These are phyloP conservation scores for Alternaria hordeiaustralica DNA, from an alignment of 2,329 filamentous ascomycete genomes.

Conservation along the genomic window DNA sequence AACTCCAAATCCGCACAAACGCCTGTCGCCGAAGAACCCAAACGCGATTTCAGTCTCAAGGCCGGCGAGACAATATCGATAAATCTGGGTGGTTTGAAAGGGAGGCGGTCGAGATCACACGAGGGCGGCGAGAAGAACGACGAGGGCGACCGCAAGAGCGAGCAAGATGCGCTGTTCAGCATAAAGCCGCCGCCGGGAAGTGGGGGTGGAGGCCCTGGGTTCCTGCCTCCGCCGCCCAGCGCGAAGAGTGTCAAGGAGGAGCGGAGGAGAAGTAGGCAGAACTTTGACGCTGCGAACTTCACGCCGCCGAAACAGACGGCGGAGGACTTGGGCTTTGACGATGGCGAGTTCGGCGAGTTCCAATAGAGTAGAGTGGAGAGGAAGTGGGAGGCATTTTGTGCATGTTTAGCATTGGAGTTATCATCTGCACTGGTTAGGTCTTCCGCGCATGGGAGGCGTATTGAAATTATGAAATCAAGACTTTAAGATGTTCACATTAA, in stretches of 20 bases:
- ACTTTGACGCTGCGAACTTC: slow-evolving; percentile 30
- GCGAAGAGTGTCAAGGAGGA: slow-evolving; percentile 67
- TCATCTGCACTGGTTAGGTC: slow-evolving; percentile 13
- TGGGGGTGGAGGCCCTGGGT: slow-evolving; percentile 40
- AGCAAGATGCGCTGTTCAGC: slow-evolving; percentile 67
- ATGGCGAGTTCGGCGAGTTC: slow-evolving; percentile 89
- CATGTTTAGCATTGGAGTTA: slow-evolving; percentile 27
- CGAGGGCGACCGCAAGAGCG: slow-evolving; percentile 42
- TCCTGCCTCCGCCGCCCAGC: slow-evolving; percentile 72
- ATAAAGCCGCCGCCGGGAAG: slow-evolving; percentile 71
- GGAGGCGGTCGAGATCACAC: slow-evolving; percentile 50
- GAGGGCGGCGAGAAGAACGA: slow-evolving; percentile 51
- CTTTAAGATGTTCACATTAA: neutral
- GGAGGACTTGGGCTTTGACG: slow-evolving; percentile 79
- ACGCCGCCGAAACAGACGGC: slow-evolving; percentile 41
- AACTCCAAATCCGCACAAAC: slow-evolving; percentile 1
- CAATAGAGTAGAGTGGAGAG: slow-evolving; percentile 50
- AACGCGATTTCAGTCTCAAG: slow-evolving; percentile 83
- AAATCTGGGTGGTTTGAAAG: slow-evolving; percentile 68
- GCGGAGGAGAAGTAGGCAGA: slow-evolving; percentile 61
- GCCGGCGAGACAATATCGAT: slow-evolving; percentile 89
- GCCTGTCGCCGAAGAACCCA: slow-evolving; percentile 55
- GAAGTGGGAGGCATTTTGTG: slow-evolving; percentile 3
- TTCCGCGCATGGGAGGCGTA: slow-evolving; percentile 31
- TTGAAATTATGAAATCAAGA: slow-evolving; percentile 4